Conservation (phyloP, 2,329 filamentous ascomycete species). For the Fusarium agapanthi region DNA sequence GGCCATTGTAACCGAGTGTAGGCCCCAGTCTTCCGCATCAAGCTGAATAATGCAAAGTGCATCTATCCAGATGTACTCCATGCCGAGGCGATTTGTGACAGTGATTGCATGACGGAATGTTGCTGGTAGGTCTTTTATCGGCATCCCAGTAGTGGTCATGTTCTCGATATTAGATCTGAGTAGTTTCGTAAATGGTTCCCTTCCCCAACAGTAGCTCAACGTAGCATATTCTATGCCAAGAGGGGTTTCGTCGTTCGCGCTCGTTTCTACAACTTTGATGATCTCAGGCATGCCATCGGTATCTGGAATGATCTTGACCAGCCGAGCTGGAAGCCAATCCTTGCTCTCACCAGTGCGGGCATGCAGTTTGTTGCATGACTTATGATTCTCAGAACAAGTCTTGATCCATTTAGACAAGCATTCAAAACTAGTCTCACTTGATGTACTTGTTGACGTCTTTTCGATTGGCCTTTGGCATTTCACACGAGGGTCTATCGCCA, state of each 20-base stretch:
- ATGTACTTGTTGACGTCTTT: neutral
- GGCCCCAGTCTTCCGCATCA: neutral
- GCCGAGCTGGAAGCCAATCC: neutral
- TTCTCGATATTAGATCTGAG: neutral
- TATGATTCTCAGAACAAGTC: neutral
- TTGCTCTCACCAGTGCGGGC: neutral
- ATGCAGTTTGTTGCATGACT: neutral
- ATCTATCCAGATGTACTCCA: slow-evolving; percentile 3
- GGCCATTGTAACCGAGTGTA: neutral
- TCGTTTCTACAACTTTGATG: neutral
- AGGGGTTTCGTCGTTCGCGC: fast-evolving
- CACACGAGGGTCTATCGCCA: neutral
- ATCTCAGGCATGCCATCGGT: neutral
- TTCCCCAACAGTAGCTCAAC: neutral
- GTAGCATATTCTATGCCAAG: neutral
- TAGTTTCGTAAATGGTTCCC: neutral
- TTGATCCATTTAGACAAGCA: neutral
- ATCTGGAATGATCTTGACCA: neutral
- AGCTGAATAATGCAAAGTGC: slow-evolving; percentile 1
- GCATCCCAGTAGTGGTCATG: neutral
- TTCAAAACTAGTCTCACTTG: neutral
- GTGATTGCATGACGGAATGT: neutral
- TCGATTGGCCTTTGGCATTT: neutral
- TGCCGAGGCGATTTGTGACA: neutral
- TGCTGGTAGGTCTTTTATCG: neutral